Percentiles rank a stretch among this genome's conserved stretches.
phyloP scores from a whole-genome alignment of 2,329 filamentous ascomycete species.

The Juglanconis oblonga region DNA sequence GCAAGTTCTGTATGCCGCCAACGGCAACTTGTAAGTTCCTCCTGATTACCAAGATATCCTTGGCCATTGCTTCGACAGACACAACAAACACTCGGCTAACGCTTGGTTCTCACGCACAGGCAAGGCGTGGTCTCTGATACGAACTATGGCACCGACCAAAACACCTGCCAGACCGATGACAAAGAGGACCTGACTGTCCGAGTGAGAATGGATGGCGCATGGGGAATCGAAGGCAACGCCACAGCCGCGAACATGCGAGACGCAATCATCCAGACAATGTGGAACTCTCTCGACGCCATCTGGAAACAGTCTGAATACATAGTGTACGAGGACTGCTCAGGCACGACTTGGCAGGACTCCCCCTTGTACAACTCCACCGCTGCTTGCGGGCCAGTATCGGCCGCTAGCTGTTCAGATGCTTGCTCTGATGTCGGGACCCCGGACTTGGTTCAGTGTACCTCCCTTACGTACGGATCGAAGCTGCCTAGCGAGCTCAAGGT shows the following conservation, averaged over 20 bases:
- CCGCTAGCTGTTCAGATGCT: neutral
- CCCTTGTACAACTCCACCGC: neutral
- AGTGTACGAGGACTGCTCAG: conserved; percentile 17
- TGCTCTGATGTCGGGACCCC: neutral
- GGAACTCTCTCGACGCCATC: conserved; percentile 13
- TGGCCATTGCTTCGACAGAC: neutral
- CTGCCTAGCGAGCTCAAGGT: conserved; percentile 18
- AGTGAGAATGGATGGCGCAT: conserved; percentile 19
- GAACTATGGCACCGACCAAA: conserved; percentile 8
- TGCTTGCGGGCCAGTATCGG: neutral
- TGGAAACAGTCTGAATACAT: conserved; percentile 16
- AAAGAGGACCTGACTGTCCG: conserved; percentile 14
- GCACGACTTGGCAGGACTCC: conserved; percentile 18
- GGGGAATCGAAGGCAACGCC: conserved; percentile 16
- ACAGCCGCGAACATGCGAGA: conserved; percentile 18
- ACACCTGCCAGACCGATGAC: conserved; percentile 15
- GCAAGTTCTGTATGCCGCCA: conserved; percentile 17
- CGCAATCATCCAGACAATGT: conserved; percentile 17
- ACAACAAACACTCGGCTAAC: neutral
- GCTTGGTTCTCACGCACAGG: neutral
- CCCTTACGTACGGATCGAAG: conserved; percentile 16
- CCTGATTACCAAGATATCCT: too few species aligned
- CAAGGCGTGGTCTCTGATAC: conserved; percentile 10
- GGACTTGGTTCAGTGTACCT: conserved; percentile 13
- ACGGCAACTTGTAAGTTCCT: conserved; percentile 12